phyloP scores from a whole-genome alignment of 2,329 filamentous ascomycete genomes.

The Aspergillus sojae region DNA sequence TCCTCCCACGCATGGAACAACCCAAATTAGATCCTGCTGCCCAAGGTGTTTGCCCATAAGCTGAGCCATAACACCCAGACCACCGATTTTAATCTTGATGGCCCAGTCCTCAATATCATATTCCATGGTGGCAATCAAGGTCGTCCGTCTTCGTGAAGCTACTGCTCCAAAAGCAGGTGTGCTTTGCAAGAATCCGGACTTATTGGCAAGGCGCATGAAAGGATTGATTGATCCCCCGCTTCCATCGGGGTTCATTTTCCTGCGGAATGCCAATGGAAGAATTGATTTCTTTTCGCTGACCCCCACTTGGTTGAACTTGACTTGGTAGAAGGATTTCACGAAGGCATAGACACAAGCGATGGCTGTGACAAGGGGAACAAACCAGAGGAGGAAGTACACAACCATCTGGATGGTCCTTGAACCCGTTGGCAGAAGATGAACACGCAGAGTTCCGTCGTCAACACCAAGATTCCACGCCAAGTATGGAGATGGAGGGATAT shows the following conservation, averaged over 20 bases:
- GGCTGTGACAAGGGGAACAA: conserved; percentile 57
- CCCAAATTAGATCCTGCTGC: conserved; percentile 68
- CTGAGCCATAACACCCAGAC: conserved; percentile 70
- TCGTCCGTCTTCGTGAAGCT: conserved; percentile 51
- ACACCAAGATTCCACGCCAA: conserved; percentile 59
- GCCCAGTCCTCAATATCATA: conserved; percentile 72
- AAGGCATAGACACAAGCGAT: conserved; percentile 57
- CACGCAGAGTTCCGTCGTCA: conserved; percentile 58
- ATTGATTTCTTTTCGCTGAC: conserved; percentile 53
- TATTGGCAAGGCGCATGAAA: conserved; percentile 38
- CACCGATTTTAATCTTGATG: conserved; percentile 73
- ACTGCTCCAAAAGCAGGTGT: conserved; percentile 36
- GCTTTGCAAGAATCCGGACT: conserved; percentile 41
- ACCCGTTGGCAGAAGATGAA: conserved; percentile 57
- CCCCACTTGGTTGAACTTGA: conserved; percentile 65
- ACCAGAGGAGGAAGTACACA: conserved; percentile 57
- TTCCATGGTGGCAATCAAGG: conserved; percentile 71
- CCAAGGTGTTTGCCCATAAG: conserved; percentile 68
- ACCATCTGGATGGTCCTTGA: conserved; percentile 57
- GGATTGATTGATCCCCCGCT: conserved; percentile 35
- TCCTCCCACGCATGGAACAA: conserved; percentile 64
- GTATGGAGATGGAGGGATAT: conserved; percentile 56
- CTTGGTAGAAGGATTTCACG: conserved; percentile 63
- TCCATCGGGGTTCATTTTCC: conserved; percentile 36
- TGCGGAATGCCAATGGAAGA: conserved; percentile 39